Conservation (phyloP, 176 grass and related monocot species). For the Carex cristatella region DNA sequence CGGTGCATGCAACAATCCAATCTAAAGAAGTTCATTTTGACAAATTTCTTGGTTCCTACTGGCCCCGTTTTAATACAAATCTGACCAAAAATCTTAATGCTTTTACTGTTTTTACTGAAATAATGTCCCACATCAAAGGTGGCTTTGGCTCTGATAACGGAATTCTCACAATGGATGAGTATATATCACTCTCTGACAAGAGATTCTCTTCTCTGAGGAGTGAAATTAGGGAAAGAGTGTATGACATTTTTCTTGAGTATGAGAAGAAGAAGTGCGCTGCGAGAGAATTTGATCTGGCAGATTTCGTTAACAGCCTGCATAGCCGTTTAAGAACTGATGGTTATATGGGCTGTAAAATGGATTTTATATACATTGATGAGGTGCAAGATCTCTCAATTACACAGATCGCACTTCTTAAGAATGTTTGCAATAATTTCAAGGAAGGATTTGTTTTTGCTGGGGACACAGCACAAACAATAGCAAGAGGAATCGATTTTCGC, state of each 20-base stretch:
- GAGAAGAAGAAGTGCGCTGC: conserved; percentile 44
- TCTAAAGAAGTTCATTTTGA: conserved; percentile 73
- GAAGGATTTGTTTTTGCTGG: conserved; percentile 84
- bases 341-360: conserved; percentile 36
- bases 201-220: conserved; percentile 46
- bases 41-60: conserved; percentile 60
- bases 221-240: conserved; percentile 43
- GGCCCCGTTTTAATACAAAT: conserved; percentile 59
- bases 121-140: conserved; percentile 78
- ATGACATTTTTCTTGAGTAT: conserved; percentile 72
- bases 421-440: conserved; percentile 67
- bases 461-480: conserved; percentile 81
- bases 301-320: conserved; percentile 67
- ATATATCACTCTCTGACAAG: conserved; percentile 55
- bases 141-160: conserved; percentile 6
- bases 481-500: conserved; percentile 73
- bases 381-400: conserved; percentile 75
- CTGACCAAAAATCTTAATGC: conserved; percentile 63
- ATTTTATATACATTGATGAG: conserved; percentile 83
- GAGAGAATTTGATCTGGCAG: conserved; percentile 69
- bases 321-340: conserved; percentile 31
- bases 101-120: conserved; percentile 70
- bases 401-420: conserved; percentile 63
- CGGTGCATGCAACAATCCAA: conserved; percentile 41
- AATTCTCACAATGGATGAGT: conserved; percentile 41